A percentile compares a stretch with the other conserved stretches of the same genome.
Conservation (phyloP, 2,329 filamentous ascomycete species). For the Neurospora sp. region DNA sequence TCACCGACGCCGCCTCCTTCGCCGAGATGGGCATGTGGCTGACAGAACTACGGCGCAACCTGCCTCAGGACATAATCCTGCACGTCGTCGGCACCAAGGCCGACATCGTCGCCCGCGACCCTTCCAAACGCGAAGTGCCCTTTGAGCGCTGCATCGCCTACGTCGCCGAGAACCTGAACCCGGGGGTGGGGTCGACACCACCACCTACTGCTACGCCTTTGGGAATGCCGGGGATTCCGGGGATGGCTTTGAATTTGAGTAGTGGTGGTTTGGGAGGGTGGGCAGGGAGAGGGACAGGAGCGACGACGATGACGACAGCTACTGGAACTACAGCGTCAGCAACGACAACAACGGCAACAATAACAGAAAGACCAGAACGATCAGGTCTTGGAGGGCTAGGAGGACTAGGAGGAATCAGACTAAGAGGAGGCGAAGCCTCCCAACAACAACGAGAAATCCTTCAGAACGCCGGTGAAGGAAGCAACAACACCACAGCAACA, state of each 20-base stretch:
- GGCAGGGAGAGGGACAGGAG: constrained; percentile 1
- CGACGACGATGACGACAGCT: background rate
- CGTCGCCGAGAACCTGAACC: constrained; percentile 82
- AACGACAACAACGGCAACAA: constrained; percentile 1
- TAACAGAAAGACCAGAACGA: background rate
- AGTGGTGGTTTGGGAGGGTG: constrained; percentile 3
- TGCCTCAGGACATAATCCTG: constrained; percentile 69
- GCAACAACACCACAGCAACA: constrained; percentile 3
- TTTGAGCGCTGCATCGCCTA: constrained; percentile 96
- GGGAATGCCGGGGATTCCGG: constrained; percentile 13
- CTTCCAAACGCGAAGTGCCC: constrained; percentile 68
- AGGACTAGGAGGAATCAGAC: background rate
- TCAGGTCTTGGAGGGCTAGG: background rate
- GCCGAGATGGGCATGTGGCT: constrained; percentile 90
- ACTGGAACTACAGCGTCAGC: constrained; percentile 1
- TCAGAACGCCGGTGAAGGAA: background rate
- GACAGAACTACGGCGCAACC: constrained; percentile 70
- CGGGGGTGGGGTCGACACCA: constrained; percentile 56
- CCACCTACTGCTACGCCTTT: constrained; percentile 47
- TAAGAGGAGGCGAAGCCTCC: background rate
- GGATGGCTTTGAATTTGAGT: background rate
- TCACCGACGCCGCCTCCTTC: constrained; percentile 78
- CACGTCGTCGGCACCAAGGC: constrained; percentile 94
- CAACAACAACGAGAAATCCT: background rate
- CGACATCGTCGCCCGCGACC: constrained; percentile 81